Conservation (phyloP, 768 basidiomycete genomes). For the Phanerochaete carnosa region DNA sequence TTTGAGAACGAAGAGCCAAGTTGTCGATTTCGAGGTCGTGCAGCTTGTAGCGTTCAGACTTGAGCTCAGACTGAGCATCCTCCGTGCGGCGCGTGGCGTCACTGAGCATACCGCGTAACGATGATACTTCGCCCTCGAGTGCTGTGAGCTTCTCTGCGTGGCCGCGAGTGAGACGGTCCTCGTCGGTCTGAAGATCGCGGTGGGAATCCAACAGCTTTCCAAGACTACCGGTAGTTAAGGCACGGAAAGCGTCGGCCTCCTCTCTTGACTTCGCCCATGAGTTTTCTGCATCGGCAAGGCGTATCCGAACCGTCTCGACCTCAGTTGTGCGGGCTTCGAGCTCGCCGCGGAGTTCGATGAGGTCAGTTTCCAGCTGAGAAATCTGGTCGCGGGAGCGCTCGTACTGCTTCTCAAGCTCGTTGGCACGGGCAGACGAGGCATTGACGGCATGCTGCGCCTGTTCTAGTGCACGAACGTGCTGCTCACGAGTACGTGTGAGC, state of each 20-base stretch:
- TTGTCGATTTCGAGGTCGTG: conserved; percentile 66
- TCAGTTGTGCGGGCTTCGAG: conserved; percentile 74
- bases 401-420: conserved; percentile 76
- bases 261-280: conserved; percentile 90
- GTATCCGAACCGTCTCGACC: conserved; percentile 60
- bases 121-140: conserved; percentile 72
- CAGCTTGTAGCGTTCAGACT: conserved; percentile 62
- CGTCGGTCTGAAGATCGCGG: conserved; percentile 79
- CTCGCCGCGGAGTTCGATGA: conserved; percentile 78
- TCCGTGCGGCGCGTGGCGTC: conserved; percentile 73
- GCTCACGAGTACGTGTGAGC: conserved; percentile 64
- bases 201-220: conserved; percentile 88
- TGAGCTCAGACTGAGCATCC: conserved; percentile 60
- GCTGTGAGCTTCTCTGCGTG: conserved; percentile 82
- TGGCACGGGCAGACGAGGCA: conserved; percentile 70
- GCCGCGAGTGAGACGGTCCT: conserved; percentile 70
- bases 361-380: conserved; percentile 65
- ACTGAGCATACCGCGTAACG: conserved; percentile 76
- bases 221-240: conserved; percentile 80
- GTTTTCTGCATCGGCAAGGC: conserved; percentile 80
- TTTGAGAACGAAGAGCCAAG: conserved; percentile 64
- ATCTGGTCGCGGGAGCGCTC: conserved; percentile 69
- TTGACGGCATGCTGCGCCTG: conserved; percentile 78
- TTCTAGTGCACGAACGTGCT: conserved; percentile 85
- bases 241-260: conserved; percentile 88